Conservation (phyloP, 192 early-diverging fungal species). For the Allomyces javanicus region DNA sequence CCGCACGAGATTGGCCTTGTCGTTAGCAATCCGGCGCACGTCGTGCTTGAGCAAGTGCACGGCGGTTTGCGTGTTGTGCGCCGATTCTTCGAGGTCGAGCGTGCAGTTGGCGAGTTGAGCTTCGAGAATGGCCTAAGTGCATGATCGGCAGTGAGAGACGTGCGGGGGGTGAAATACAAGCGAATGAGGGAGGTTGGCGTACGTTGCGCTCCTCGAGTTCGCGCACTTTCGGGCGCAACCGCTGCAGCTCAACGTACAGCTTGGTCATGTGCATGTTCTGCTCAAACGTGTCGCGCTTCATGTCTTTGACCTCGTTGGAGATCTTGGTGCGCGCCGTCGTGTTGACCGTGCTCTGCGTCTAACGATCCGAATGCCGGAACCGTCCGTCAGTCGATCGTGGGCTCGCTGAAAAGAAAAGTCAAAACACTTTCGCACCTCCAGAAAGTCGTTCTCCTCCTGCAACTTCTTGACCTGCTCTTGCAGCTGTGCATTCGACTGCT, state of each 20-base stretch:
- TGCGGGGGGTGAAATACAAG: no score
- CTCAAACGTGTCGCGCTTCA: not conserved
- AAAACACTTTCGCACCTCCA: not conserved
- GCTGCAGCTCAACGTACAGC: not conserved
- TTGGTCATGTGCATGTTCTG: not conserved
- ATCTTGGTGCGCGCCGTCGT: not conserved
- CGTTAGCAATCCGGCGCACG: not conserved
- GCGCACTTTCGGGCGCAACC: not conserved
- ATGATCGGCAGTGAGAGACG: no score
- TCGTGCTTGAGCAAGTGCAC: not conserved
- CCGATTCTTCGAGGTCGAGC: not conserved
- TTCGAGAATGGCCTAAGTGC: not conserved
- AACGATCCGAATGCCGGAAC: not conserved
- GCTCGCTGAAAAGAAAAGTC: no score
- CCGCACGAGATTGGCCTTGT: not conserved
- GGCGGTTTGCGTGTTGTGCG: not conserved
- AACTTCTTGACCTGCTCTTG: not conserved
- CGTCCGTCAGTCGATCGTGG: not conserved
- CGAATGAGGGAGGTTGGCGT: not conserved
- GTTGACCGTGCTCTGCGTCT: not conserved
- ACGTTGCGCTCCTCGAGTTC: not conserved
- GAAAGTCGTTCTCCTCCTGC: not conserved
- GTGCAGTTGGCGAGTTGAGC: not conserved
- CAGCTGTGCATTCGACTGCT: not conserved
- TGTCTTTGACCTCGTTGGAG: not conserved